Base-by-base conservation (phyloP, 495 filamentous ascomycete species). In the Aspergillus mulundensis region DNA sequence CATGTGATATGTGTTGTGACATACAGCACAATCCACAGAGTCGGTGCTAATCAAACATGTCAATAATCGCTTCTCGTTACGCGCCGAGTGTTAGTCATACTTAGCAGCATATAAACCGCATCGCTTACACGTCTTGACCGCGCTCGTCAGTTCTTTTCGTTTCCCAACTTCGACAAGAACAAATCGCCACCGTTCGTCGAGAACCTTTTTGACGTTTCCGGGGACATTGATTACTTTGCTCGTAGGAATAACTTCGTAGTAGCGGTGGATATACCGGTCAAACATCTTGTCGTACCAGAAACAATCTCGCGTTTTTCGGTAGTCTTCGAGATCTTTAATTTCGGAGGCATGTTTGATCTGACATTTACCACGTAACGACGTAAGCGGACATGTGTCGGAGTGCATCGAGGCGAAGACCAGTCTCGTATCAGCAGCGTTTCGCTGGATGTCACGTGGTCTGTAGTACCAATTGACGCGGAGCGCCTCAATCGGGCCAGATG, bases 251-350 rank as follows among this genome's bases (percentile, higher is more conserved):
- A 96, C 89, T 56, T 97, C 95, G 77, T 97, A 99, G 69, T 90
- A 88, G 41, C 95, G 93, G 62, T 95, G 91, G 47, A 97, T 97
- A 73, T 97, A 99, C 18, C 94, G 86, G 74, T 99, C 94, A 70
- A 92, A 97, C 72, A 97, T 84, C 68, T 96, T 95, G 64, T 96
- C 92, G 68, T 89, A 99, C 88, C 90, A 99, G 66, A 99, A 99
- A 59, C 79, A 82, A 69, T 99, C 88, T 57, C 86, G 85, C 20
- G 71, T 73, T 68, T 88, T 91, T 63, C 93, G 86, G 69, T 95
- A 96, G 44, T 86, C 83, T 43, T 91, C 88, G 47, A 97, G 66
- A 66, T 92, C 84, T 1, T 82, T 72, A 57, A 99, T 92, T 64
- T 97, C 91, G 54, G 83, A 87, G 43, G 87, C 82, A 75, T 99